Base-by-base conservation (phyloP, 352 stramenopile genomes). In the Globisporangium parvum region DNA sequence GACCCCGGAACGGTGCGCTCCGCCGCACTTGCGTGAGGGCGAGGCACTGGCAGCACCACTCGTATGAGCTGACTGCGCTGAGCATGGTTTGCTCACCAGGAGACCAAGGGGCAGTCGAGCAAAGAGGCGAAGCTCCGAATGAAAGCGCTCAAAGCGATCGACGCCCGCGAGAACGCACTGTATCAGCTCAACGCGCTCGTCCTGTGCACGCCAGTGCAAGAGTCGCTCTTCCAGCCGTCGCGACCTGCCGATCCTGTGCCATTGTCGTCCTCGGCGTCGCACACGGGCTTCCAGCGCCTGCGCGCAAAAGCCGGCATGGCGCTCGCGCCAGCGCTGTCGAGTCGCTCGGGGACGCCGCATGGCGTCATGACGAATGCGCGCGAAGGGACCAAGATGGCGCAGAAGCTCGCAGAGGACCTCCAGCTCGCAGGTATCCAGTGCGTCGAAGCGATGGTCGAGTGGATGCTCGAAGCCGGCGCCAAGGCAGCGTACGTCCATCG, bases 401-500 rank as follows among this genome's bases (percentile, higher is more conserved):
- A 88, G n/a, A 75, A 88, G 47, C 68, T 91, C 1, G 77, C 72
- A 3, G 72, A 69, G 6, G 75, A 88, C 46, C 62, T 91, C 6
- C 80, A 91, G 53, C 37, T 87, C 44, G 53, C 69, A 1, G 80
- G 80, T 1, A 87, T 89, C 17, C 76, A 89, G 44, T 85, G 73
- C n/a, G 78, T 91, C 6, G 80, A 91, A 69, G 67, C 73, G 17
- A 67, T 91, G 28, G 80, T 91, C 9, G 80, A 89, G 59, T 91
- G 80, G 80, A 91, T 91, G 76, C 67, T 91, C 11, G 75, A 88
- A 50, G 77, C 77, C 37, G 80, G 80, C 18, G 75, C 75, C 6
- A 77, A 86, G 46, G 68, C 73, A 51, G 75, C 85, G 80, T 90
- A 73, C 52, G 79, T 78, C 6, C 18, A 15, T 14, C 18, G 46